A percentile compares a stretch with the other conserved stretches of the same genome.
These are phyloP conservation scores for Nannizzia gypsea DNA, from an alignment of 2,329 filamentous ascomycete species.

Conservation along the genomic window DNA sequence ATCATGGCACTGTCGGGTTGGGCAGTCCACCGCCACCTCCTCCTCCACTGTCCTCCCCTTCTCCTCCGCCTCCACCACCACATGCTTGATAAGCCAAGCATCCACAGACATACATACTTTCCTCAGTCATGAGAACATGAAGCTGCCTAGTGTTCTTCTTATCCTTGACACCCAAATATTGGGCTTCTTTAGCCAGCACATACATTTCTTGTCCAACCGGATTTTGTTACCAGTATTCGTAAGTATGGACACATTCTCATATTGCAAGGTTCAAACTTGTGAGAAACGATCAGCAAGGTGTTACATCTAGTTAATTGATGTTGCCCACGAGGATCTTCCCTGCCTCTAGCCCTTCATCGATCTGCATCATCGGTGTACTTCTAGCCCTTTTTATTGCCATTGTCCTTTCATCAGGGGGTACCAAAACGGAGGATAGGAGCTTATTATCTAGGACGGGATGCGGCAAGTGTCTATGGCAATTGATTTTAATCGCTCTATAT, in stretches of 20 bases:
- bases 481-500: neutral
- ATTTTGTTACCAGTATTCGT: neutral
- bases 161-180: neutral
- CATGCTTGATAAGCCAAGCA: neutral
- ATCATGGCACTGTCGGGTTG: slow-evolving; percentile 20
- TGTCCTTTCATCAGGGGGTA: too few relatives aligned
- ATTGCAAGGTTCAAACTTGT: neutral
- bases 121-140: neutral
- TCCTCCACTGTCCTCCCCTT: slow-evolving; percentile 14
- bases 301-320: neutral
- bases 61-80: slow-evolving; percentile 8
- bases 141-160: neutral
- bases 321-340: neutral
- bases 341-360: neutral
- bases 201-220: neutral
- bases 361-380: neutral
- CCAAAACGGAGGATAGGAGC: too few relatives aligned
- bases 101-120: neutral
- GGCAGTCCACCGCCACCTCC: slow-evolving; percentile 12
- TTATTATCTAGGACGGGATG: neutral
- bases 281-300: neutral
- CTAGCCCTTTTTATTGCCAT: neutral
- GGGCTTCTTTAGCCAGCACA: neutral
- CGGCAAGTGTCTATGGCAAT: neutral
- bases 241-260: neutral